phyloP scores from a whole-genome alignment of 2,329 filamentous ascomycete genomes.

The Cercospora beticola region DNA sequence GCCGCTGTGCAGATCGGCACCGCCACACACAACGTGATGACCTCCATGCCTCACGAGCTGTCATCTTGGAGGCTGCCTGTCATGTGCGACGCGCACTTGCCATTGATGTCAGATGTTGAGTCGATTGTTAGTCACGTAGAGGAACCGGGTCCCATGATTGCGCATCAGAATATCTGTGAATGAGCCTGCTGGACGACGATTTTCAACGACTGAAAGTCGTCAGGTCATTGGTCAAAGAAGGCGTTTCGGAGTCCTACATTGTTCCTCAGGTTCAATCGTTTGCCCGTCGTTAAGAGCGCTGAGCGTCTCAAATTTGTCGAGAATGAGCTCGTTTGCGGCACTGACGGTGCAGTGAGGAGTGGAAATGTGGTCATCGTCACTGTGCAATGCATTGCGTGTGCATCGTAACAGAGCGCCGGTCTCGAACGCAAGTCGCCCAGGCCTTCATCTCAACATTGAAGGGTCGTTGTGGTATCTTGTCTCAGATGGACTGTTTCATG shows the following conservation, averaged over 20 bases:
- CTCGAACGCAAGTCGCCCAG: background rate
- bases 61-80: background rate
- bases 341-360: background rate
- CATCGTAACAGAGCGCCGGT: background rate
- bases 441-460: background rate
- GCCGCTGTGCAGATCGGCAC: background rate
- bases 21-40: background rate
- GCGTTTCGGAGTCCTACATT: background rate
- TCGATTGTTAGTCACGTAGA: background rate
- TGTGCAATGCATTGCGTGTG: background rate
- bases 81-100: background rate
- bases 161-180: background rate
- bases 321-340: background rate
- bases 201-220: background rate
- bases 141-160: background rate
- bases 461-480: background rate
- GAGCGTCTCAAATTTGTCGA: background rate
- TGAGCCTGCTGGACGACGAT: background rate
- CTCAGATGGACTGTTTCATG: background rate
- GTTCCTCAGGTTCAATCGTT: background rate
- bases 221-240: background rate
- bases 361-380: background rate
- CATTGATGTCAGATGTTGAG: background rate
- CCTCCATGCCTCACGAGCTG: background rate
- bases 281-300: background rate